Conservation (phyloP, 139 green algal species). For the Chlamydomonas schloesseri region DNA sequence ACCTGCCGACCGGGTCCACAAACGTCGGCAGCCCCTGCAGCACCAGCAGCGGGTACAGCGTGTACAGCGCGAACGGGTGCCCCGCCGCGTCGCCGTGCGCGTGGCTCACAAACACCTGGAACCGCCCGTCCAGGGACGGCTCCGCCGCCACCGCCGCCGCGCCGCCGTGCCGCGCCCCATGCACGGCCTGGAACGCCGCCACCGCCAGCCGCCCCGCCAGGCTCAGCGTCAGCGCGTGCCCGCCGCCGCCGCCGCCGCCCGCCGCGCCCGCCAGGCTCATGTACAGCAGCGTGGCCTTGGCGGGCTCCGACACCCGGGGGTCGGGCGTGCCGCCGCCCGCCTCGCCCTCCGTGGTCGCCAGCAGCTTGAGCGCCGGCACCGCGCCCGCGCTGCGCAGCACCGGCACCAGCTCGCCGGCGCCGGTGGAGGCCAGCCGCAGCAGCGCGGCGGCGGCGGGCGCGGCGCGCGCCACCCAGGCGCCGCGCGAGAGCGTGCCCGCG, state of each 20-base stretch:
- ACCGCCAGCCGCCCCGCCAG: background rate
- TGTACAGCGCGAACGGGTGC: constrained; percentile 14
- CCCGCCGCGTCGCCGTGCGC: background rate
- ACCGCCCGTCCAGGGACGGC: background rate
- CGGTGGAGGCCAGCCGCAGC: constrained; percentile 13
- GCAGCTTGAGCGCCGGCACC: background rate
- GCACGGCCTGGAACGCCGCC: constrained; percentile 18
- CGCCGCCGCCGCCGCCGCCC: no score
- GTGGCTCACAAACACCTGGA: constrained; percentile 16
- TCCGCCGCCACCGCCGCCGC: background rate
- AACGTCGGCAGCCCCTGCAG: background rate
- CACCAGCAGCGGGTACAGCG: constrained; percentile 34
- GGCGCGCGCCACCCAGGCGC: background rate
- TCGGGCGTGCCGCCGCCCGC: background rate
- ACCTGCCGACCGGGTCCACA: constrained; percentile 16
- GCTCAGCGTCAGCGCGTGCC: no score
- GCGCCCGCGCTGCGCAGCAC: background rate
- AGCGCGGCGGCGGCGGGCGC: background rate
- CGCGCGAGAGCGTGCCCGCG: background rate
- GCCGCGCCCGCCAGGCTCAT: background rate
- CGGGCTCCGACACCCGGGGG: constrained; percentile 30
- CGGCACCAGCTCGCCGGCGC: background rate
- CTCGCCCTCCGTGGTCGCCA: background rate
- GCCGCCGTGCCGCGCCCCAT: background rate
- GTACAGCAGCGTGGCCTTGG: constrained; percentile 4